These are phyloP conservation scores for Parastagonospora avenae DNA, from an alignment of 2,329 filamentous ascomycete species.

Conservation along the genomic window DNA sequence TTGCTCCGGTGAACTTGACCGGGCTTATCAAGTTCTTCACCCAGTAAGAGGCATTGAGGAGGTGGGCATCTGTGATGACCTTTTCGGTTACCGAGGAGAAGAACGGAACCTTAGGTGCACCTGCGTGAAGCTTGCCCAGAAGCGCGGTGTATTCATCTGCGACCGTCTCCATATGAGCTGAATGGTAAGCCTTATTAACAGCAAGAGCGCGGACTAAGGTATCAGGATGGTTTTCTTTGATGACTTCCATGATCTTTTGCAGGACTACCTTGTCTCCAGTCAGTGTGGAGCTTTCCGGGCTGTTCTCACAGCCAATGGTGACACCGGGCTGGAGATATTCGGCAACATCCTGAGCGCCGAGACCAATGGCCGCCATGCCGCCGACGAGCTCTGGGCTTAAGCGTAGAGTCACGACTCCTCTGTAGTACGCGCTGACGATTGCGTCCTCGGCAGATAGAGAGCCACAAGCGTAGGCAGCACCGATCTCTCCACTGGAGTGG, in stretches of 20 bases:
- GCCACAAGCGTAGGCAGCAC: conserved; percentile 16
- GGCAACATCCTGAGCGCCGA: not conserved
- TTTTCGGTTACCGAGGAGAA: conserved; percentile 1
- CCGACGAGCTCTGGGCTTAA: not conserved
- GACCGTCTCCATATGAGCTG: not conserved
- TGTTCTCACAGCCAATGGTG: not conserved
- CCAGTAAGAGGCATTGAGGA: conserved; percentile 5
- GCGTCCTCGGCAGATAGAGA: not conserved
- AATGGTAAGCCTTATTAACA: not conserved
- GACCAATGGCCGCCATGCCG: not conserved
- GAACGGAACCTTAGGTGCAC: not conserved
- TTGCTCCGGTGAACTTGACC: conserved; percentile 3
- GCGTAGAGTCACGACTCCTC: not conserved
- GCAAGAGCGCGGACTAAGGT: not conserved
- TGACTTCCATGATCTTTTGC: not conserved
- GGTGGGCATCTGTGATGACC: not conserved
- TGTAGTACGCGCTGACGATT: not conserved
- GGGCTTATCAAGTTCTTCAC: conserved; percentile 2
- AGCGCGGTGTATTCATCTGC: not conserved
- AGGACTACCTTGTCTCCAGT: not conserved
- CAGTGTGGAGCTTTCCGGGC: not conserved
- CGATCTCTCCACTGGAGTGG: conserved; percentile 28
- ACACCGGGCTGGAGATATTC: not conserved
- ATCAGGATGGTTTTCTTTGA: not conserved
- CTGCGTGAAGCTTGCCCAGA: not conserved